These are phyloP conservation scores for Stagonosporopsis chrysanthemi DNA, from an alignment of 2,329 filamentous ascomycete species.

Conservation along the genomic window DNA sequence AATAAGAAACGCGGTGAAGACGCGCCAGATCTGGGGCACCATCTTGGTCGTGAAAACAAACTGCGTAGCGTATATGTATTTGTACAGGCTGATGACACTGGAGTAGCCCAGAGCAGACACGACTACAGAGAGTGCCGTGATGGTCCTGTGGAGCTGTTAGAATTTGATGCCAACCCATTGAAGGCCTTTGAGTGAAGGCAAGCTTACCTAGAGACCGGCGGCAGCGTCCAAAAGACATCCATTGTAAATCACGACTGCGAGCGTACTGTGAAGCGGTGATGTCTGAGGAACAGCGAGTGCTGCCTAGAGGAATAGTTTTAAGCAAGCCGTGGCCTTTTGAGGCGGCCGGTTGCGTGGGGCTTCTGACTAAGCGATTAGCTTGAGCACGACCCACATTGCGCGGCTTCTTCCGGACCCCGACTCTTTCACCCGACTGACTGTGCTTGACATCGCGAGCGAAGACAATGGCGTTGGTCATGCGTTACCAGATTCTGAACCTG, in stretches of 20 bases:
- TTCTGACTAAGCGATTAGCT: constrained; percentile 16
- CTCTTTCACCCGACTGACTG: neutral
- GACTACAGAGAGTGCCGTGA: constrained; percentile 69
- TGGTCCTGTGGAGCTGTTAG: constrained; percentile 67
- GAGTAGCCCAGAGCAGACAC: constrained; percentile 69
- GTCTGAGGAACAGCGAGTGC: constrained; percentile 44
- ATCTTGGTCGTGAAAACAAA: constrained; percentile 61
- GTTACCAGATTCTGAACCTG: too few species aligned
- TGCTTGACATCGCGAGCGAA: neutral
- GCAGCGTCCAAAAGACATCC: constrained; percentile 71
- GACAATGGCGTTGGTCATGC: too few species aligned
- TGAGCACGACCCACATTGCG: neutral
- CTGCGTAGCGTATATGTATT: constrained; percentile 63
- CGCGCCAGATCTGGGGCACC: constrained; percentile 67
- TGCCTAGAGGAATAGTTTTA: constrained; percentile 38
- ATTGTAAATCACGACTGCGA: constrained; percentile 48
- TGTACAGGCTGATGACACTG: constrained; percentile 59
- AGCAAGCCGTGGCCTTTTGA: constrained; percentile 34
- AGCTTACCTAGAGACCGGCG: constrained; percentile 70
- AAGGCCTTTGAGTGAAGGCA: neutral
- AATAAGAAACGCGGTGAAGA: constrained; percentile 66
- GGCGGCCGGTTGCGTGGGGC: constrained; percentile 19
- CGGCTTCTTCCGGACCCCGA: too few species aligned
- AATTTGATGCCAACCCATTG: constrained; percentile 27
- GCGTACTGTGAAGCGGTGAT: constrained; percentile 26